Percentiles rank a stretch among this genome's conserved stretches.
These are phyloP conservation scores for Paramecium octaurelia DNA, from an alignment of 73 alveolate genomes.

Conservation along the genomic window DNA sequence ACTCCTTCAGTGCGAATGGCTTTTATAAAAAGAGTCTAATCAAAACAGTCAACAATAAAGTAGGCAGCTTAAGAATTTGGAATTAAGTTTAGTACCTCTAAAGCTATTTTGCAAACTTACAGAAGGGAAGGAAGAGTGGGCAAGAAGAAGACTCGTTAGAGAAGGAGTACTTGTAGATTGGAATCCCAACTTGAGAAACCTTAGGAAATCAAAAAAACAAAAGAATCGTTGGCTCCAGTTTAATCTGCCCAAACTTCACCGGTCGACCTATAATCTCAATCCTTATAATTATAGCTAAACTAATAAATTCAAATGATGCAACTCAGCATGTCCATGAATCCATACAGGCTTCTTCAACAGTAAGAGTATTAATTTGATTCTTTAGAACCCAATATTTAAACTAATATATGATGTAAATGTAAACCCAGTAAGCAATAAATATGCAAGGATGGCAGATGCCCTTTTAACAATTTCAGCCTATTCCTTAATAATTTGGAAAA, in stretches of 20 bases:
- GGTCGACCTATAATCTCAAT: not conserved
- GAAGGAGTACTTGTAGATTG: conserved; percentile 11
- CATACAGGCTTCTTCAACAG: not conserved
- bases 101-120: conserved; percentile 61
- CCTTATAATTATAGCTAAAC: not conserved
- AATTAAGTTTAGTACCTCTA: conserved; percentile 57
- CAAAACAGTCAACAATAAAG: conserved; percentile 52
- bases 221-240: not conserved
- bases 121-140: conserved; percentile 63
- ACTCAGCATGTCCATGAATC: not conserved
- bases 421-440: not conserved
- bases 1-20: conserved; percentile 51
- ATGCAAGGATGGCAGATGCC: not conserved
- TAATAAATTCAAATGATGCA: not conserved
- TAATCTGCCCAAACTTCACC: not conserved
- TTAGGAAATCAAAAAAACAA: not conserved
- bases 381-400: not conserved
- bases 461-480: not conserved
- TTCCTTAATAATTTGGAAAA: not conserved
- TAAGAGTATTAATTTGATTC: not conserved
- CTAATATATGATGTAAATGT: not conserved
- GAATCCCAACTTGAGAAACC: not conserved
- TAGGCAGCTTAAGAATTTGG: conserved; percentile 63
- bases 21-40: conserved; percentile 36
- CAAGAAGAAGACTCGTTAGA: conserved; percentile 57